phyloP scores from a whole-genome alignment of 306 rosid genomes.

The Styphnolobium japonicum region DNA sequence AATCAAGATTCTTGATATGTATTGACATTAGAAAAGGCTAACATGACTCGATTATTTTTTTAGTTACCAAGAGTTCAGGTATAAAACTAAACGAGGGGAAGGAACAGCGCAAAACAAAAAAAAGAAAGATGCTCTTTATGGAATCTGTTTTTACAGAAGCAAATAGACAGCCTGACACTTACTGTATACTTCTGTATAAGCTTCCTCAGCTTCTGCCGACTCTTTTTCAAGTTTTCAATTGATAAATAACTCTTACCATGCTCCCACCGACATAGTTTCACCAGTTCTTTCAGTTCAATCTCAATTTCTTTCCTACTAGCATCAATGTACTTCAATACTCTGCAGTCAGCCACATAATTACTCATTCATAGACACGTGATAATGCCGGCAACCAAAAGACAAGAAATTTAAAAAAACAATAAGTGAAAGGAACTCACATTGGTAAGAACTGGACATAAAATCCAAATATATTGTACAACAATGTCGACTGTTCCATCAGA shows the following conservation, averaged over 20 bases:
- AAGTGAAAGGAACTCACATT: constrained; percentile 48
- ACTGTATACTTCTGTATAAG: constrained; percentile 79
- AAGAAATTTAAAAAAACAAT: background rate
- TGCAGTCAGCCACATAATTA: constrained; percentile 32
- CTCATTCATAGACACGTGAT: background rate
- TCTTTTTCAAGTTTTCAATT: constrained; percentile 56
- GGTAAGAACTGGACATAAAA: constrained; percentile 87
- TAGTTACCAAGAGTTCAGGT: background rate
- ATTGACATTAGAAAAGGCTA: background rate
- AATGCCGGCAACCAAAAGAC: background rate
- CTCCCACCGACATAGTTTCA: constrained; percentile 76
- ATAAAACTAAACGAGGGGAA: background rate
- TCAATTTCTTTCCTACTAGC: constrained; percentile 49
- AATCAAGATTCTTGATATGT: background rate
- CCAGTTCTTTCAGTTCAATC: constrained; percentile 56
- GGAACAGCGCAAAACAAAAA: background rate
- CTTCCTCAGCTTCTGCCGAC: constrained; percentile 75
- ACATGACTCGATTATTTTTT: background rate
- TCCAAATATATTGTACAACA: constrained; percentile 76
- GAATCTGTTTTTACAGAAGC: background rate
- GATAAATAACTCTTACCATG: constrained; percentile 52
- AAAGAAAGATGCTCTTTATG: background rate
- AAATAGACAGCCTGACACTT: constrained; percentile 30
- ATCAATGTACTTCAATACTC: constrained; percentile 63
- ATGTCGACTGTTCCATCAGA: constrained; percentile 41